A percentile compares a stretch with the other conserved stretches of the same genome.
Evolutionary conservation across 2,329 filamentous ascomycete species (phyloP).

Genomic region (Alternaria metachromatica): DNA sequence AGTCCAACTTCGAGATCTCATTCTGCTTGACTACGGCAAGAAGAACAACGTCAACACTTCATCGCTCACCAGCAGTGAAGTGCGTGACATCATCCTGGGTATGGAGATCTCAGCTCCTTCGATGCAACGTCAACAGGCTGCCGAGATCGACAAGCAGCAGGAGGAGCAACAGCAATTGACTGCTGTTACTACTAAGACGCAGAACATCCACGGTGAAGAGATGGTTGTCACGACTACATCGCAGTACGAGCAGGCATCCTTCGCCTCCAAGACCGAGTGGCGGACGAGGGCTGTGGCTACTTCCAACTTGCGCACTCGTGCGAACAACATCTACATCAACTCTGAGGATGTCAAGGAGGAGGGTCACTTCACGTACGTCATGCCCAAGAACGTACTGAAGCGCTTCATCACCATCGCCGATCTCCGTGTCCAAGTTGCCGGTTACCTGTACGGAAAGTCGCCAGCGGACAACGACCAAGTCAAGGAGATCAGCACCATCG

Average conservation of each 20-base stretch:
- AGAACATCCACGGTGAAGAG: slow-evolving; percentile 95
- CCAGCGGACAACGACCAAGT: slow-evolving; percentile 94
- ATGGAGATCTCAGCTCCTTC: slow-evolving; percentile 99
- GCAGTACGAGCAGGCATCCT: slow-evolving; percentile 96
- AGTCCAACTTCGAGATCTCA: slow-evolving; percentile 91
- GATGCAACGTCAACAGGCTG: slow-evolving; percentile 96
- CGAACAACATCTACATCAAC: slow-evolving; percentile 99
- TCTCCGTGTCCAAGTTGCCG: slow-evolving; percentile 93
- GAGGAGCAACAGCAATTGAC: slow-evolving; percentile 96
- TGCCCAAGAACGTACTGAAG: slow-evolving; percentile 99
- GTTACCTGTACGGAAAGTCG: slow-evolving; percentile 91
- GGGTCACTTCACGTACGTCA: slow-evolving; percentile 89
- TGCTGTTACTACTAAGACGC: slow-evolving; percentile 96
- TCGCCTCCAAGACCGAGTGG: slow-evolving; percentile 99
- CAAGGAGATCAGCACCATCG: slow-evolving; percentile 95
- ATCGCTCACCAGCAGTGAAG: slow-evolving; percentile 94
- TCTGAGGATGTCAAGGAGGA: slow-evolving; percentile 92
- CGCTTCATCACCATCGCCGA: slow-evolving; percentile 98
- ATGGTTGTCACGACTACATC: slow-evolving; percentile 98
- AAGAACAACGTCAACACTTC: slow-evolving; percentile 99
- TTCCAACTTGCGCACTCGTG: slow-evolving; percentile 88
- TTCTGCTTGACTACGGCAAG: slow-evolving; percentile 98
- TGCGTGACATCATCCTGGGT: slow-evolving; percentile 96
- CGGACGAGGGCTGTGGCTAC: slow-evolving; percentile 95
- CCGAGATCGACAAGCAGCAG: slow-evolving; percentile 98